Evolutionary conservation across 805 yeast species (phyloP).

Genomic region (Barnettozyma botsteinii): DNA sequence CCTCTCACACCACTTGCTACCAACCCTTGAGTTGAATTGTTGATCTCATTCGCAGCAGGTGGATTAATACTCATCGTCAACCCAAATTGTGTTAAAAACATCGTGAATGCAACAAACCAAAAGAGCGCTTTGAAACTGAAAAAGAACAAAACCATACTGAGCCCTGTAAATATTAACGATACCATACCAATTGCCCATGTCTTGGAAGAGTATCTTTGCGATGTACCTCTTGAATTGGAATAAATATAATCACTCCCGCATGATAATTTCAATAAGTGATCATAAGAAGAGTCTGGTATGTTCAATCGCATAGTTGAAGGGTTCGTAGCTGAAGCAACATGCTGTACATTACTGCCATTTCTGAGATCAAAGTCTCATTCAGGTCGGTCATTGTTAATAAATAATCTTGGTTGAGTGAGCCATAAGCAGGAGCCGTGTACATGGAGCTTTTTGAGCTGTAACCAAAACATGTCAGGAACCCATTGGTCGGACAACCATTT

Average conservation of each 20-base stretch:
- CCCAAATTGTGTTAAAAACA: constrained; percentile 3
- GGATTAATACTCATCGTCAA: background rate
- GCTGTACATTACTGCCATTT: background rate
- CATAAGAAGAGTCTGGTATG: too few relatives aligned
- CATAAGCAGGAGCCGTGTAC: background rate
- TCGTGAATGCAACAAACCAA: constrained; percentile 2
- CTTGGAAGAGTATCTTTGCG: background rate
- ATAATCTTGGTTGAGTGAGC: background rate
- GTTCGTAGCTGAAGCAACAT: background rate
- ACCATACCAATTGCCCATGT: constrained; percentile 4
- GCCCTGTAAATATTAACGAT: background rate
- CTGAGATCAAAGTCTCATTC: too few relatives aligned
- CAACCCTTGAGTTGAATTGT: background rate
- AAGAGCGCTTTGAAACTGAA: background rate
- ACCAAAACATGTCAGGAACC: constrained; percentile 3
- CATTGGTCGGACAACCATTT: constrained; percentile 2
- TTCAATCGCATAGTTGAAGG: too few relatives aligned
- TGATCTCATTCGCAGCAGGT: background rate
- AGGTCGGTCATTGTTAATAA: background rate
- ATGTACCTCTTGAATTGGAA: background rate
- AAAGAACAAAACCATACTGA: background rate
- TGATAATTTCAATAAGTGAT: background rate
- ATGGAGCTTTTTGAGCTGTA: background rate
- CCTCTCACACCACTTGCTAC: background rate
- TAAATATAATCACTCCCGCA: constrained; percentile 1